These are phyloP conservation scores for Fusarium guadeloupense DNA, from an alignment of 2,329 filamentous ascomycete species.

Conservation along the genomic window DNA sequence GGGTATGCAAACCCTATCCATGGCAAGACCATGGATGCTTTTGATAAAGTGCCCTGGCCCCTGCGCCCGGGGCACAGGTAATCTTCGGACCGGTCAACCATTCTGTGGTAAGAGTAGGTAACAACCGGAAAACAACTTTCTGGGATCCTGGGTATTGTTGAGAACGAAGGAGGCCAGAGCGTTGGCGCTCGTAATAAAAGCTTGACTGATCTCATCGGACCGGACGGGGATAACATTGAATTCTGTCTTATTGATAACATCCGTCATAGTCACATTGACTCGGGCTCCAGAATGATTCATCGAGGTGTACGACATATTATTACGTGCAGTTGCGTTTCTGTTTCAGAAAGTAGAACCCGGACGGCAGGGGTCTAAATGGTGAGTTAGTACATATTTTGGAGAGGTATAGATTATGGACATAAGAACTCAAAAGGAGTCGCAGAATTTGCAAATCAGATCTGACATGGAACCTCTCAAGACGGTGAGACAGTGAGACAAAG, in stretches of 20 bases:
- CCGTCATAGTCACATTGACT: not conserved
- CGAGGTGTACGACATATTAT: not conserved
- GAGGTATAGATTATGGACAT: constrained; percentile 14
- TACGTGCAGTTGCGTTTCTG: constrained; percentile 1
- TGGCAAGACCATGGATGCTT: constrained; percentile 29
- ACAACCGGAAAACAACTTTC: constrained; percentile 35
- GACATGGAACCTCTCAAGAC: constrained; percentile 33
- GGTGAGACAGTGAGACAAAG: constrained; percentile 28
- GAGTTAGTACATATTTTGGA: constrained; percentile 6
- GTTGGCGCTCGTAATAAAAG: constrained; percentile 37
- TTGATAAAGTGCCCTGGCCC: constrained; percentile 25
- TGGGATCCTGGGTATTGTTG: constrained; percentile 30
- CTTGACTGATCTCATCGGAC: constrained; percentile 26
- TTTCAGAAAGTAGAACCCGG: constrained; percentile 9
- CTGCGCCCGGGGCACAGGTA: constrained; percentile 40
- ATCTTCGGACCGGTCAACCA: constrained; percentile 36
- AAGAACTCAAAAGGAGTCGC: constrained; percentile 17
- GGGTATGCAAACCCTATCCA: constrained; percentile 36
- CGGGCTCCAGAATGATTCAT: constrained; percentile 2
- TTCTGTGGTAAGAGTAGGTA: constrained; percentile 36
- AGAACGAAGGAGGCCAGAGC: constrained; percentile 28
- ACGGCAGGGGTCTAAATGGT: constrained; percentile 15
- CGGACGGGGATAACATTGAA: constrained; percentile 8
- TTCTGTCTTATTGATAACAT: not conserved
- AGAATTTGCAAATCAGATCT: constrained; percentile 33